Conservation (phyloP, 306 rosid species). For the Ormosia emarginata region DNA sequence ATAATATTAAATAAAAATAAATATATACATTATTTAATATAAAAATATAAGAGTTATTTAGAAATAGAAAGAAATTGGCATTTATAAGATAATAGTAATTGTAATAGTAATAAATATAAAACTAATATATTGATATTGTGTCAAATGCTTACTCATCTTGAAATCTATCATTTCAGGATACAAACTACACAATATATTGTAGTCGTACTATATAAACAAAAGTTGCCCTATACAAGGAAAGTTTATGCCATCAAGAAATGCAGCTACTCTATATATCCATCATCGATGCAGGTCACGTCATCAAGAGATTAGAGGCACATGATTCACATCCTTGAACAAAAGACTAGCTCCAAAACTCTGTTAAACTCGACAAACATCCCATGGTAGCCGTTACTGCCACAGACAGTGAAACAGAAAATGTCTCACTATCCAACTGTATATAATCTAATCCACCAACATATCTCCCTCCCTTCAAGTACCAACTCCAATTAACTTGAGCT, state of each 20-base stretch:
- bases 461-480: constrained; percentile 36
- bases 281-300: constrained; percentile 19
- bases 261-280: constrained; percentile 27
- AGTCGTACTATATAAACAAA: constrained; percentile 26
- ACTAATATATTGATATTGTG: neutral
- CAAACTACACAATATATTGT: neutral
- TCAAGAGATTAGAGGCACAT: constrained; percentile 19
- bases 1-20: too few species aligned
- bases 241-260: constrained; percentile 12
- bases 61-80: neutral
- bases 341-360: constrained; percentile 16
- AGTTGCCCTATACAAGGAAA: constrained; percentile 9
- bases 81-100: neutral
- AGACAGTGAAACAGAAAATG: constrained; percentile 10
- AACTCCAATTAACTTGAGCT: constrained; percentile 65
- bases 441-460: neutral
- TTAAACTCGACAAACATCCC: neutral
- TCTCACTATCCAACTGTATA: neutral
- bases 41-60: too few species aligned
- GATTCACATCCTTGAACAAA: constrained; percentile 6
- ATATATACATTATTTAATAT: too few species aligned
- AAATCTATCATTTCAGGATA: constrained; percentile 28
- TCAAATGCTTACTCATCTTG: constrained; percentile 18
- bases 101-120: neutral
- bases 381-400: neutral